Base-by-base conservation (phyloP, 768 basidiomycete species). In the Boletus sp. region DNA sequence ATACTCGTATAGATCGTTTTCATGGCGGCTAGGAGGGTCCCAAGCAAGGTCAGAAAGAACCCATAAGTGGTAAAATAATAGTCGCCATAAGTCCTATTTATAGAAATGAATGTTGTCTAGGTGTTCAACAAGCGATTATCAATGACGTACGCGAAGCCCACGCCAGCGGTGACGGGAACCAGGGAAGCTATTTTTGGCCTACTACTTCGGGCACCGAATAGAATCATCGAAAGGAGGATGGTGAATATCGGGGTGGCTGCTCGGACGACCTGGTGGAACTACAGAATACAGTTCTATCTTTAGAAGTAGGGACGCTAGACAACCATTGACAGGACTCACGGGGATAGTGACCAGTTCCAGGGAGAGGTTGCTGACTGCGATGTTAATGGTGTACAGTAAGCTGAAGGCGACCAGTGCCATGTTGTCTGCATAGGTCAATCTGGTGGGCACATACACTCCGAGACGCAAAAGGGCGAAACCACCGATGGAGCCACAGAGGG, bases 181-280 rank as follows among this genome's bases (percentile, higher is more conserved):
- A 98, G 81, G 1, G 90, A 82, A 25, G 87, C 64, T 3, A 93
- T 63, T 61, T 90, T 94, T 23, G 76, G 64, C 2, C 70, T 75
- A 60, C 80, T 88, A 60, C 84, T 81, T 7, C 74, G 76, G 8
- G 80, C 75, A 45, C 83, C 79, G 33, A 92, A 80, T 35, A 98
- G 67, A n/a, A 85, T 55, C 49, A 79, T 75, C 0, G 93, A 85
- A 50, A 98, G 79, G 35, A 85, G 48, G 61, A 97, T 87, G 23
- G 91, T 95, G 75, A 98, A 98, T 47, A 98, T 79, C 0, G 97
- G 96, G 0, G 96, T 89, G 19, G 90, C 83, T 5, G 94, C 91
- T 29, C 97, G 88, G 35, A 98, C 86, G 51, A 98, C 93, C 77
- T 98, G 96, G 70, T 98, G 97, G 66, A 99, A 97, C 93, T 97